phyloP scores from a whole-genome alignment of 31 red algal genomes.

The Bonnemaisonia californica region DNA sequence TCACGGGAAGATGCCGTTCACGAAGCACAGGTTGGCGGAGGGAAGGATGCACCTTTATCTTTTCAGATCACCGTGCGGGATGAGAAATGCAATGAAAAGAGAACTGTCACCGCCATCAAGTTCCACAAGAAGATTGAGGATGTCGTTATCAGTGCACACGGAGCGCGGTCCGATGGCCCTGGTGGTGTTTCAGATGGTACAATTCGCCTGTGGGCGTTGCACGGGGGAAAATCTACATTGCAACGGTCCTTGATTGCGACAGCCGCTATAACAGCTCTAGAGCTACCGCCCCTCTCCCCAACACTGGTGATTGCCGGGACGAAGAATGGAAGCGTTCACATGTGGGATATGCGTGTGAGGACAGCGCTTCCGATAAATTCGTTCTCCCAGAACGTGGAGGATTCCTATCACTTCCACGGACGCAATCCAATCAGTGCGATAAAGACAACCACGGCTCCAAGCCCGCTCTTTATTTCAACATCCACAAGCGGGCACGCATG shows the following conservation, averaged over 20 bases:
- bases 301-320: slow-evolving; percentile 63
- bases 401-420: slow-evolving; percentile 36
- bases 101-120: slow-evolving; percentile 33
- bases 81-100: background rate
- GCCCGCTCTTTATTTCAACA: slow-evolving; percentile 52
- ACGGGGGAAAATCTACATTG: slow-evolving; percentile 28
- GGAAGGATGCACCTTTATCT: background rate
- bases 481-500: slow-evolving; percentile 44
- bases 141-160: slow-evolving; percentile 45
- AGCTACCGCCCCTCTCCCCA: slow-evolving; percentile 35
- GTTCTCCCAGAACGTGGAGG: slow-evolving; percentile 18
- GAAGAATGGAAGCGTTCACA: slow-evolving; percentile 25
- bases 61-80: background rate
- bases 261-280: slow-evolving; percentile 36
- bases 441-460: slow-evolving; percentile 26
- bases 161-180: slow-evolving; percentile 28
- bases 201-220: slow-evolving; percentile 46
- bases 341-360: slow-evolving; percentile 72
- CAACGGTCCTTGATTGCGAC: slow-evolving; percentile 38
- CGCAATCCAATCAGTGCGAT: slow-evolving; percentile 31
- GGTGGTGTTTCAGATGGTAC: slow-evolving; percentile 21
- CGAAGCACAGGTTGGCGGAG: background rate
- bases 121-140: slow-evolving; percentile 64
- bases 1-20: background rate
- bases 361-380: slow-evolving; percentile 42